These are phyloP conservation scores for Pyrenophora tritici-repentis DNA, from an alignment of 2,329 filamentous ascomycete genomes.

Conservation along the genomic window DNA sequence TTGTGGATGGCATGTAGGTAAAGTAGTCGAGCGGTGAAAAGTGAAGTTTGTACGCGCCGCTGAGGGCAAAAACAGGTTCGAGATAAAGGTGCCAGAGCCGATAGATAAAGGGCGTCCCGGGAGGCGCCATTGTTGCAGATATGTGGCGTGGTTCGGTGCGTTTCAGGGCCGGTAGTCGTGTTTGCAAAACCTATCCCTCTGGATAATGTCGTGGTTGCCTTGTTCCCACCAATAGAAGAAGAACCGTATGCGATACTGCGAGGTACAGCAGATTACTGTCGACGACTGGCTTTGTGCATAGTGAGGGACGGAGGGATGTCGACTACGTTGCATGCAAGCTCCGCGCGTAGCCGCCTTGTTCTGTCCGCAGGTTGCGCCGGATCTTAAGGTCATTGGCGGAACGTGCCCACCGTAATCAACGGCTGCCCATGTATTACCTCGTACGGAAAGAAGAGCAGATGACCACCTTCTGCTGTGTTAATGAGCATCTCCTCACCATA, in stretches of 20 bases:
- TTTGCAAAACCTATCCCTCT: no score
- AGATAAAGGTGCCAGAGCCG: constrained; percentile 74
- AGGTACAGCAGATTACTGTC: background rate
- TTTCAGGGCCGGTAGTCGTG: no score
- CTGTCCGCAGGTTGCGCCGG: background rate
- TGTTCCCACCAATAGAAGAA: background rate
- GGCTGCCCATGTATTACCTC: constrained; percentile 1
- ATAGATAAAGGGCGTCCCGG: constrained; percentile 61
- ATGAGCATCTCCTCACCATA: background rate
- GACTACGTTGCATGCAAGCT: no score
- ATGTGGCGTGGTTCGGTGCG: constrained; percentile 1
- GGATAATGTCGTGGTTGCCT: background rate
- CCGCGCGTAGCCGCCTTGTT: background rate
- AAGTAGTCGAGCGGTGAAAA: constrained; percentile 63
- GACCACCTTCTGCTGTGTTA: background rate
- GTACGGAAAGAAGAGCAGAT: constrained; percentile 11
- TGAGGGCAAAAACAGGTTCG: constrained; percentile 62
- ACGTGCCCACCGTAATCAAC: constrained; percentile 17
- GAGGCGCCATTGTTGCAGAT: constrained; percentile 19
- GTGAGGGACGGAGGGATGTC: background rate
- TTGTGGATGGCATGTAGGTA: constrained; percentile 60
- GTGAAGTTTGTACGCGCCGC: constrained; percentile 59
- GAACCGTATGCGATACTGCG: background rate
- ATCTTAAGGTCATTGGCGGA: constrained; percentile 13
- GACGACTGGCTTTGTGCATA: background rate